Conservation (phyloP, 2,329 filamentous ascomycete species). For the Calonectria pauciramosa region DNA sequence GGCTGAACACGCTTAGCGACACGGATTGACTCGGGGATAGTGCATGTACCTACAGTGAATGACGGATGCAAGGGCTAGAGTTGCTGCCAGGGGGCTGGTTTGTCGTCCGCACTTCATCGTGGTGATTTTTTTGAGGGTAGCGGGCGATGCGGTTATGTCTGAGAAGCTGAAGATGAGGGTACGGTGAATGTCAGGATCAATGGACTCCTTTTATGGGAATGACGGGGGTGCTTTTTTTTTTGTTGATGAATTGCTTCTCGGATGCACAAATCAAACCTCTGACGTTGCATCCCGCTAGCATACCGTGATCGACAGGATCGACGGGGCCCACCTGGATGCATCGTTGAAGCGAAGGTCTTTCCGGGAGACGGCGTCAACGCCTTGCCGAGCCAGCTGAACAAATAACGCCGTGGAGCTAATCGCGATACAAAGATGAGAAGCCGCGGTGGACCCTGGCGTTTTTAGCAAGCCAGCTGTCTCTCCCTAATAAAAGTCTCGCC, state of each 20-base stretch:
- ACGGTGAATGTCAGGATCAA: neutral
- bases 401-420: too few species aligned
- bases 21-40: too few species aligned
- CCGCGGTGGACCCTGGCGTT: neutral
- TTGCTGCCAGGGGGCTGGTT: neutral
- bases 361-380: neutral
- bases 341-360: neutral
- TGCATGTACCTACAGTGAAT: neutral
- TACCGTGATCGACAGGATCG: neutral
- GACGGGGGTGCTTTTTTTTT: neutral
- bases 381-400: neutral
- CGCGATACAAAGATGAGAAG: neutral
- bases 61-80: neutral
- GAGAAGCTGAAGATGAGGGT: neutral
- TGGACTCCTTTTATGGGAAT: neutral
- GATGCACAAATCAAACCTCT: neutral
- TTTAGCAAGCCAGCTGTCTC: neutral
- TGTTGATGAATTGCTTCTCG: neutral
- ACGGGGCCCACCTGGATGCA: neutral
- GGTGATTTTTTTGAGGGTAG: too few species aligned
- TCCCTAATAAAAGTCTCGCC: neutral
- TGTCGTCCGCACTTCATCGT: neutral
- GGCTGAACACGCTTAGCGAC: neutral
- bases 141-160: neutral
- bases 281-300: neutral